Evolutionary conservation across 208 protist species (phyloP).

Genomic region (Trypanosoma congolense): DNA sequence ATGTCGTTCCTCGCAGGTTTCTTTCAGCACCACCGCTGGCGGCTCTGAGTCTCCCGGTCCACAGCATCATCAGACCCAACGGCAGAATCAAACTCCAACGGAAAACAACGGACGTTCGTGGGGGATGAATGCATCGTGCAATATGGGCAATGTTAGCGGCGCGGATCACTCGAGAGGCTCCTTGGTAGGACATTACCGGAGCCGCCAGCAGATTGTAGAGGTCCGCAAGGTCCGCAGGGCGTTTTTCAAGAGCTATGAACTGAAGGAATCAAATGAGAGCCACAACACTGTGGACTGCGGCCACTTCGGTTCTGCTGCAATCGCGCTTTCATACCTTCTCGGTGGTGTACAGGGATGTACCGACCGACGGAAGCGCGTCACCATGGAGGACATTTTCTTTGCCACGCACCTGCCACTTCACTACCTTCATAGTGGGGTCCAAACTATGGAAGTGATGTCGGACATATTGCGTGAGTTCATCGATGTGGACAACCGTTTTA

Average conservation of each 20-base stretch:
- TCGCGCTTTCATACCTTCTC: conserved; percentile 75
- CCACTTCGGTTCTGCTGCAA: conserved; percentile 72
- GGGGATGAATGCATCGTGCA: background rate
- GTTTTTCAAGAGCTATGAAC: conserved; percentile 77
- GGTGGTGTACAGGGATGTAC: conserved; percentile 59
- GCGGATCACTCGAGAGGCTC: conserved; percentile 17
- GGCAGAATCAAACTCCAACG: conserved; percentile 1
- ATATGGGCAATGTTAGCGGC: conserved; percentile 9
- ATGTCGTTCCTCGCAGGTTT: conserved; percentile 63
- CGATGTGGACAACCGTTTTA: conserved; percentile 86
- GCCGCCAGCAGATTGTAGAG: conserved; percentile 72
- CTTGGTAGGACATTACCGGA: conserved; percentile 29
- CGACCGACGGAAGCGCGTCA: conserved; percentile 74
- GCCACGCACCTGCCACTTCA: conserved; percentile 83
- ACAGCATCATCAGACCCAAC: background rate
- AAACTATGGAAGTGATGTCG: conserved; percentile 62
- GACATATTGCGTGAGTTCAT: conserved; percentile 86
- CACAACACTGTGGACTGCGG: conserved; percentile 50
- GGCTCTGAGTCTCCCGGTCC: conserved; percentile 1
- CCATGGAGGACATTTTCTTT: conserved; percentile 89
- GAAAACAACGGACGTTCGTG: conserved; percentile 1
- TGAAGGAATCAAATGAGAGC: conserved; percentile 34
- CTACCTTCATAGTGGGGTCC: conserved; percentile 68
- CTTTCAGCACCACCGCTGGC: conserved; percentile 37
- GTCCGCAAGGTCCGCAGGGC: conserved; percentile 55